Evolutionary conservation across 192 early-diverging fungal genomes (phyloP), one percentile per base, ranked within the genome.

Genomic region (Gaertneriomyces sp.): DNA sequence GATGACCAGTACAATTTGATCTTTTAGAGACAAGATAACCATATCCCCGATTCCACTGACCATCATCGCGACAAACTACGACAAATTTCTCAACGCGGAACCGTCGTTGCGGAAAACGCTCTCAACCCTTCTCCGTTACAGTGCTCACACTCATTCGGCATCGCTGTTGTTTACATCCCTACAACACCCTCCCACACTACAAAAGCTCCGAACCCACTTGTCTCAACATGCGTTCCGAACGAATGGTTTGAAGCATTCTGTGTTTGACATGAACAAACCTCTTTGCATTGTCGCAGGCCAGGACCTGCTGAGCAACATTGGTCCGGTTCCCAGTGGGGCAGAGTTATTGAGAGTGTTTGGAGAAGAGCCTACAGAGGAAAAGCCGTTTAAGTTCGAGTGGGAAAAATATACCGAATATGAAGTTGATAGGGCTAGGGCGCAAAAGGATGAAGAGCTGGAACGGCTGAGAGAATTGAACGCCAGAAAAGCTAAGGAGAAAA

Each of bases 121-220:
- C 20, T 64, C 60, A n/a, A 79, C 74, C 49, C 66, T 62, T 10
- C 60, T 84, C 5, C 63, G 81, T n/a, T 76, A 73, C 45, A 25
- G 79, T 17, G 81, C 81, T 0, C 81, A 84, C 61, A 68, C 53
- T 17, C 55, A 84, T 53, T 79, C 79, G 9, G 81, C 79, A 6
- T 68, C 73, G 5, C 58, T 84, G 16, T 7, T 81, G 8, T 84
- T 77, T 50, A 60, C 50, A 4, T 72, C 75, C 11, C 56, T 73
- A 14, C 74, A 78, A 38, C 78, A 81, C 57, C 78, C 80, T 40
- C 53, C 68, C 44, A 41, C 70, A 45, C 49, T 69, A 42, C 61
- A 54, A 39, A 76, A 75, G 71, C 63, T 75, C 14, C 61, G 74
- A 7, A 61, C 71, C n/a, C 10, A 72, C 7, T 55, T 83, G 2